Evolutionary conservation across 164 flowering plant species (phyloP).

Genomic region (Nymphaea colorata): DNA sequence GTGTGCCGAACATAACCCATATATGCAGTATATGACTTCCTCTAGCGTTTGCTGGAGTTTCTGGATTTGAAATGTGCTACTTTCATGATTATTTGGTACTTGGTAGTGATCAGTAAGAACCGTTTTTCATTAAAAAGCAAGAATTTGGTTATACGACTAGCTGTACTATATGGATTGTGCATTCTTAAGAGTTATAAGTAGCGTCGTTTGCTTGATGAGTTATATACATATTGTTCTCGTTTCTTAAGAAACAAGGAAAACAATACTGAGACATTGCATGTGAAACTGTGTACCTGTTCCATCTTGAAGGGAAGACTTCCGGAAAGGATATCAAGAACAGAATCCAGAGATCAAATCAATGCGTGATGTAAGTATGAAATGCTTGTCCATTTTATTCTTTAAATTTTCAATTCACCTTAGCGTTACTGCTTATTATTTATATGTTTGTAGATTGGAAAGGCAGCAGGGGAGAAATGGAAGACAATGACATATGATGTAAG

Average conservation of each 20-base stretch:
- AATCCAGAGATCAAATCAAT: slow-evolving; percentile 87
- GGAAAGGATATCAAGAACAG: slow-evolving; percentile 74
- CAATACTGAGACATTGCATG: too few species aligned
- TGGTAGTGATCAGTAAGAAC: neutral
- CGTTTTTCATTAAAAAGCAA: neutral
- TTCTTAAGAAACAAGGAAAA: neutral
- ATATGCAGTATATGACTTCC: neutral
- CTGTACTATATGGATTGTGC: neutral
- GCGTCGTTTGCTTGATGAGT: neutral
- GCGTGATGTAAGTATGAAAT: slow-evolving; percentile 69
- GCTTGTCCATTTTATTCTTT: neutral
- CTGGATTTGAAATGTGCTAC: neutral
- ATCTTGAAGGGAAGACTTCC: slow-evolving; percentile 77
- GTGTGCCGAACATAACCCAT: neutral
- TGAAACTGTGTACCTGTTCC: neutral
- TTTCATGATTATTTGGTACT: neutral
- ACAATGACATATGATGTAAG: slow-evolving; percentile 67
- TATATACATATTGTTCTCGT: neutral
- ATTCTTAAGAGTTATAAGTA: neutral
- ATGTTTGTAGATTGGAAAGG: slow-evolving; percentile 63
- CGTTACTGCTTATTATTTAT: neutral
- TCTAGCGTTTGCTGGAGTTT: neutral
- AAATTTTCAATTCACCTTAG: neutral
- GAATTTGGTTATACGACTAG: neutral
- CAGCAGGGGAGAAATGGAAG: slow-evolving; percentile 96